A percentile compares a stretch with the other conserved stretches of the same genome.
These are phyloP conservation scores for Euphorbia lathyris DNA, from an alignment of 345 rosid species.

Conservation along the genomic window DNA sequence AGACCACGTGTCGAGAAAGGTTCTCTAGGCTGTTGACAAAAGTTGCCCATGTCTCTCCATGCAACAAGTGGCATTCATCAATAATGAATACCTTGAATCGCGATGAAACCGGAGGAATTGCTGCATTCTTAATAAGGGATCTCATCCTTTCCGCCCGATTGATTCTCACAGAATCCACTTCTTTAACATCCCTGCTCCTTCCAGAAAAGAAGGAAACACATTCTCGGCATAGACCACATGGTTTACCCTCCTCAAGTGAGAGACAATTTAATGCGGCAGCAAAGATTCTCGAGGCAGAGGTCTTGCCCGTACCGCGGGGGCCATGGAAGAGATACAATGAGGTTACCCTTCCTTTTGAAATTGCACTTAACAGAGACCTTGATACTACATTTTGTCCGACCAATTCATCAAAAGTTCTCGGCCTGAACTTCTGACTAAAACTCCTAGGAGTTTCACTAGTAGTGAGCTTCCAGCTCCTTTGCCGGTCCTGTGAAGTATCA, in stretches of 20 bases:
- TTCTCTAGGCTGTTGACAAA: conserved; percentile 62
- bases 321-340: conserved; percentile 84
- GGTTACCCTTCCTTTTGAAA: conserved; percentile 68
- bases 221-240: conserved; percentile 86
- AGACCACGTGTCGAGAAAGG: conserved; percentile 62
- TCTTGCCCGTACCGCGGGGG: conserved; percentile 93
- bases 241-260: conserved; percentile 63
- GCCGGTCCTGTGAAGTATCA: conserved; percentile 28
- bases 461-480: conserved; percentile 30
- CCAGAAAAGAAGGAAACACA: conserved; percentile 64
- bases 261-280: conserved; percentile 94
- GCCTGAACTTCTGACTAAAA: conserved; percentile 71
- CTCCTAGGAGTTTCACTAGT: conserved; percentile 52
- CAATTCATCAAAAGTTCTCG: conserved; percentile 71
- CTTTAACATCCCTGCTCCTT: conserved; percentile 63
- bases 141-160: conserved; percentile 52
- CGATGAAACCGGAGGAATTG: conserved; percentile 62
- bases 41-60: conserved; percentile 70
- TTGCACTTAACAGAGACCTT: conserved; percentile 70
- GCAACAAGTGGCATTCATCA: conserved; percentile 87
- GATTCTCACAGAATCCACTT: conserved; percentile 68
- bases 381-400: conserved; percentile 83
- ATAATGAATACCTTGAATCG: conserved; percentile 70
- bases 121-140: conserved; percentile 66
- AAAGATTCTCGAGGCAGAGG: conserved; percentile 80